Evolutionary conservation across 2,329 filamentous ascomycete genomes (phyloP).

Genomic region (Calonectria honghensis): DNA sequence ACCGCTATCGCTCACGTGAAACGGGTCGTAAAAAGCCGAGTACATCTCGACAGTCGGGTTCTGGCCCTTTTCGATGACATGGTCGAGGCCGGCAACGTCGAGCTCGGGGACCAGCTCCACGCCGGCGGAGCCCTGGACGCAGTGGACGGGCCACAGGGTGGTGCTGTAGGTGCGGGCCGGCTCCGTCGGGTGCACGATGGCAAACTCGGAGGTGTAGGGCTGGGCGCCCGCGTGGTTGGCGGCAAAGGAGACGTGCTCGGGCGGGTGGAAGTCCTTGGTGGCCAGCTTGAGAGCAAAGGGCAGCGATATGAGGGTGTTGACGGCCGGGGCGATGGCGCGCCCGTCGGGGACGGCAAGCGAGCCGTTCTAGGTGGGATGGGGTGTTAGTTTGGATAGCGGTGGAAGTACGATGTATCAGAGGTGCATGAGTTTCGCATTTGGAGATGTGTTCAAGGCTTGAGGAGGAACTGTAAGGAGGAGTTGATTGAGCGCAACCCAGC

Average conservation of each 20-base stretch:
- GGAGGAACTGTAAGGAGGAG: background rate
- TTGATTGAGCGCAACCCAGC: background rate
- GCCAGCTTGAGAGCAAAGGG: constrained; percentile 86
- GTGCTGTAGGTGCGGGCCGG: constrained; percentile 77
- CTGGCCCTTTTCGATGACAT: constrained; percentile 85
- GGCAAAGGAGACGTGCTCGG: constrained; percentile 91
- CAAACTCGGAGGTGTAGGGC: constrained; percentile 80
- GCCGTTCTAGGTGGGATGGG: constrained; percentile 77
- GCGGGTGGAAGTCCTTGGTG: constrained; percentile 95
- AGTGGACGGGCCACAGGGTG: constrained; percentile 92
- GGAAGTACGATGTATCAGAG: background rate
- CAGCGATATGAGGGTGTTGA: constrained; percentile 84
- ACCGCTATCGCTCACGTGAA: constrained; percentile 78
- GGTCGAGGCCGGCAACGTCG: constrained; percentile 74
- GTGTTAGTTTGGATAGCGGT: background rate
- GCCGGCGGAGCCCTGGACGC: constrained; percentile 84
- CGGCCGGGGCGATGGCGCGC: constrained; percentile 79
- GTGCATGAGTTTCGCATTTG: background rate
- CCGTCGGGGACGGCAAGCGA: constrained; percentile 87
- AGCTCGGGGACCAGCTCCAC: constrained; percentile 85
- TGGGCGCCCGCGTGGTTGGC: constrained; percentile 81
- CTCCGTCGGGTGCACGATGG: constrained; percentile 80
- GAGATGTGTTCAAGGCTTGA: background rate
- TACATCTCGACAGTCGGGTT: constrained; percentile 91
- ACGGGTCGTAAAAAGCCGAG: constrained; percentile 90